These are phyloP conservation scores for Sporisorium reilianum DNA, from an alignment of 1,284 basidiomycete species.

Conservation along the genomic window DNA sequence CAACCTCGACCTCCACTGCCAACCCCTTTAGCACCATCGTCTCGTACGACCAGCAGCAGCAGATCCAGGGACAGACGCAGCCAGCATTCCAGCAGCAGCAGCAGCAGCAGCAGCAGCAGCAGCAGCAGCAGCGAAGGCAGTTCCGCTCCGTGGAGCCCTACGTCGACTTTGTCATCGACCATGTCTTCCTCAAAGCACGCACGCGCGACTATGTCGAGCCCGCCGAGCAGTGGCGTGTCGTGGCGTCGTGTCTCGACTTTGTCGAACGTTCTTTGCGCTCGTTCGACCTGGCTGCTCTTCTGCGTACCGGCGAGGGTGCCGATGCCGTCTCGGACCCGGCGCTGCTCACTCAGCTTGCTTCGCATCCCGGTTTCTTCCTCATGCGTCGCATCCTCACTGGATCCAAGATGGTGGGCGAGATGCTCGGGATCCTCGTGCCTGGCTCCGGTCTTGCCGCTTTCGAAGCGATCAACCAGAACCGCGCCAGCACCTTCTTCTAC, in stretches of 20 bases:
- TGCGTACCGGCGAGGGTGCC: conserved; percentile 34
- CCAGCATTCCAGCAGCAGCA: conserved; percentile 27
- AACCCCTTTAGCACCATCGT: conserved; percentile 52
- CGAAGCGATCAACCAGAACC: conserved; percentile 75
- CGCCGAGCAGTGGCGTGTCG: conserved; percentile 86
- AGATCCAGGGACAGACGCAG: conserved; percentile 26
- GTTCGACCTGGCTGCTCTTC: conserved; percentile 76
- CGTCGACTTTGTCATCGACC: conserved; percentile 86
- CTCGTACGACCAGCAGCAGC: conserved; percentile 35
- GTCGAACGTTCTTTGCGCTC: conserved; percentile 84
- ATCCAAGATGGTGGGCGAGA: conserved; percentile 77
- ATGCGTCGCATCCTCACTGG: conserved; percentile 83
- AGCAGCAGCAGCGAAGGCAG: conserved; percentile 28
- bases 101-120: conserved; percentile 7
- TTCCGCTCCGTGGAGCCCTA: conserved; percentile 77
- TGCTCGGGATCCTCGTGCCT: conserved; percentile 78
- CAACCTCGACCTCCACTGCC: conserved; percentile 11
- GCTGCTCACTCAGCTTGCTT: conserved; percentile 66
- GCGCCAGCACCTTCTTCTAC: conserved; percentile 78
- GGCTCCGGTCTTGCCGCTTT: conserved; percentile 60
- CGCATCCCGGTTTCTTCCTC: conserved; percentile 88
- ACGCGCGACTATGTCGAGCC: conserved; percentile 79
- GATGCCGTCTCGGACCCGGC: conserved; percentile 59
- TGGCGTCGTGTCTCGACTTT: conserved; percentile 85
- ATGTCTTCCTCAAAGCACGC: conserved; percentile 77